Percentiles rank a stretch among this genome's conserved stretches.
phyloP scores from a whole-genome alignment of 2,329 filamentous ascomycete species.

The Cladophialophora carrionii region DNA sequence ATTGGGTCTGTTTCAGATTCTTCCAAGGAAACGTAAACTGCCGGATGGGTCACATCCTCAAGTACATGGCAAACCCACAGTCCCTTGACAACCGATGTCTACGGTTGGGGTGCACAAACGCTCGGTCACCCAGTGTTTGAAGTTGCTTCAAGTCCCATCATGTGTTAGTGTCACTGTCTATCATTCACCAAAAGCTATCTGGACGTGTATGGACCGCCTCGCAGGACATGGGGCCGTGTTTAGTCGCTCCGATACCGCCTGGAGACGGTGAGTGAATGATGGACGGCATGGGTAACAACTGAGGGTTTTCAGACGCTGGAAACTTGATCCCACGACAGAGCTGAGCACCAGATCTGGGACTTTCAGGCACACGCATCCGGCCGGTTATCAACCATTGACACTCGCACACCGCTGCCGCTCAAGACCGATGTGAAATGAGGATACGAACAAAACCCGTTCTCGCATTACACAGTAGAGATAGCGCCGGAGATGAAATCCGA shows the following conservation, averaged over 20 bases:
- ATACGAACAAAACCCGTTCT: background rate
- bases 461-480: background rate
- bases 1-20: conserved; percentile 19
- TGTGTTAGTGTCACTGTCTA: background rate
- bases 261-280: conserved; percentile 12
- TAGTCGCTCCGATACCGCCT: background rate
- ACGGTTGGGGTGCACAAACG: background rate
- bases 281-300: background rate
- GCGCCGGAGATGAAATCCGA: conserved; percentile 6
- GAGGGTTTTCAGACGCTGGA: background rate
- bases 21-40: background rate
- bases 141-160: background rate
- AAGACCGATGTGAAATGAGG: background rate
- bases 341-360: background rate
- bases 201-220: background rate
- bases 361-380: background rate
- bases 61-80: background rate
- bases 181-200: conserved; percentile 2
- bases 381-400: background rate
- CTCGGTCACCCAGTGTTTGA: background rate
- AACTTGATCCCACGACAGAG: background rate
- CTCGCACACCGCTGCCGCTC: background rate
- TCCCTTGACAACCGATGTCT: background rate
- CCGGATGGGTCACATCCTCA: background rate
- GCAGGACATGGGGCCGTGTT: background rate